phyloP scores from a whole-genome alignment of 495 filamentous ascomycete genomes.

The Lindgomyces ingoldianus region DNA sequence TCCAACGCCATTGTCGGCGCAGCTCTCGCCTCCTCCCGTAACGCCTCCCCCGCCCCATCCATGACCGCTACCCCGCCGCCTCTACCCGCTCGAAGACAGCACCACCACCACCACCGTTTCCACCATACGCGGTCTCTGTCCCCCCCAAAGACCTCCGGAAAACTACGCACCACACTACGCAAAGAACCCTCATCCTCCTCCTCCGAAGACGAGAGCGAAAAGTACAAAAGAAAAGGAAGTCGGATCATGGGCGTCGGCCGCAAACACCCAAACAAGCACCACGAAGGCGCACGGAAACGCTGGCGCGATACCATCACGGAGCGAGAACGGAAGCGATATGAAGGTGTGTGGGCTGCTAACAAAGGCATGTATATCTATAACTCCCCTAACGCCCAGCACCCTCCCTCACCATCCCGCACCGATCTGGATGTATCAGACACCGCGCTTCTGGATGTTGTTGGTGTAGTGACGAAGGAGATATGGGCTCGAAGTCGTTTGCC shows the following conservation, averaged over 20 bases:
- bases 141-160: slow-evolving; percentile 49
- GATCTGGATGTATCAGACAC: neutral
- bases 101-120: slow-evolving; percentile 52
- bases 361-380: slow-evolving; percentile 59
- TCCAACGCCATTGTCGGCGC: slow-evolving; percentile 84
- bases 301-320: slow-evolving; percentile 79
- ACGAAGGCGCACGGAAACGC: slow-evolving; percentile 81
- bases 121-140: slow-evolving; percentile 55
- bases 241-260: slow-evolving; percentile 49
- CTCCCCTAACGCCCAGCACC: too few species aligned
- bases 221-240: slow-evolving; percentile 49
- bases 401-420: neutral
- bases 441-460: slow-evolving; percentile 59
- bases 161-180: slow-evolving; percentile 74
- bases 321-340: slow-evolving; percentile 83
- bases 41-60: slow-evolving; percentile 53
- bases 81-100: slow-evolving; percentile 37
- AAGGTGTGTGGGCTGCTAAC: slow-evolving; percentile 96
- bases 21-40: slow-evolving; percentile 74
- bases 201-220: slow-evolving; percentile 59
- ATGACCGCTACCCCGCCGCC: slow-evolving; percentile 31
- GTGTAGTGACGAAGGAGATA: slow-evolving; percentile 80
- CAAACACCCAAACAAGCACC: slow-evolving; percentile 80
- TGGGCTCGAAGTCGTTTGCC: slow-evolving; percentile 78
- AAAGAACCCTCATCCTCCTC: slow-evolving; percentile 51